Evolutionary conservation across 345 rosid species (phyloP).

Genomic region (Hibiscus tridactylites): DNA sequence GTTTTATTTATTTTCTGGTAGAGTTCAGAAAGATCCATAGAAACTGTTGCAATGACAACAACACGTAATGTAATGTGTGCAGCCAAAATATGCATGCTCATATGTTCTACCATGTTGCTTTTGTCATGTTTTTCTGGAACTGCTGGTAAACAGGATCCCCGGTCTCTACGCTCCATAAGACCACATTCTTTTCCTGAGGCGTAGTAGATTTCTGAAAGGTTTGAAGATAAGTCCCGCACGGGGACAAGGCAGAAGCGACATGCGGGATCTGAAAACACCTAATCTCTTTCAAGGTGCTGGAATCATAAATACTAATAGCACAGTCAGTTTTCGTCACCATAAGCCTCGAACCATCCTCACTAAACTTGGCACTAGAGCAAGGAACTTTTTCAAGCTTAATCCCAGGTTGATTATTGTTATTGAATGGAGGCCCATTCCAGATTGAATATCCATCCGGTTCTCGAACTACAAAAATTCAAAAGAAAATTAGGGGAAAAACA

Average conservation of each 20-base stretch:
- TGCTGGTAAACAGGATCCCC: conserved; percentile 65
- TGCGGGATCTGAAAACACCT: conserved; percentile 49
- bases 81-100: background rate
- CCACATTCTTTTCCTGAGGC: conserved; percentile 77
- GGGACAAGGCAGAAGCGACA: conserved; percentile 60
- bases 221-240: conserved; percentile 73
- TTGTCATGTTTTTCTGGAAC: conserved; percentile 74
- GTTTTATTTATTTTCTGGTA: no score
- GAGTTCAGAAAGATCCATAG: background rate
- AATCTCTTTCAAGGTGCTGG: conserved; percentile 44
- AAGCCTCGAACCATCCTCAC: conserved; percentile 69
- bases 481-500: background rate
- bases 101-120: conserved; percentile 53
- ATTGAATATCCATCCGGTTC: conserved; percentile 66
- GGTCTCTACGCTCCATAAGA: conserved; percentile 51
- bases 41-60: background rate
- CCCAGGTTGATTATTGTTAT: conserved; percentile 46
- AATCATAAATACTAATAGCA: conserved; percentile 50
- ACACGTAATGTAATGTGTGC: background rate
- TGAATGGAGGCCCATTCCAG: conserved; percentile 88
- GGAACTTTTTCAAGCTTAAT: conserved; percentile 51
- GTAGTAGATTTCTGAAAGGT: conserved; percentile 73
- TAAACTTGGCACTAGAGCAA: conserved; percentile 51
- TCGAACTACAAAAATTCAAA: conserved; percentile 34
- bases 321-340: conserved; percentile 58